Conservation (phyloP, 176 grass and related monocot species). For the Zoysia pacifica region DNA sequence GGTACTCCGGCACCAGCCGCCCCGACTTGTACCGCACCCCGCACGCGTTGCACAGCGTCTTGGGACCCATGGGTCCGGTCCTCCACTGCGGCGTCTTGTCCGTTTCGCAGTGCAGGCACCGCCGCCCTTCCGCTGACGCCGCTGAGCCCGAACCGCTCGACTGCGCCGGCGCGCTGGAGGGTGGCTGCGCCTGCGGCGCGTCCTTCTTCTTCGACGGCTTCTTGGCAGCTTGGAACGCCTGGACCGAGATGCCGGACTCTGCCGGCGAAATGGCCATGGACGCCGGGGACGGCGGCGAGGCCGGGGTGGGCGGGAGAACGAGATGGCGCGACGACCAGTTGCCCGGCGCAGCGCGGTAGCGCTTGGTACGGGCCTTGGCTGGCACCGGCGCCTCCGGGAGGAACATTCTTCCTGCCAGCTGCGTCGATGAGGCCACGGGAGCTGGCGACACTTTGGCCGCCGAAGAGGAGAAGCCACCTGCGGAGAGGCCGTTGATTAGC, state of each 20-base stretch:
- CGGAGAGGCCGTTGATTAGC: conserved; percentile 66
- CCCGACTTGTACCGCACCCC: conserved; percentile 93
- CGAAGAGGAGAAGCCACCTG: conserved; percentile 23
- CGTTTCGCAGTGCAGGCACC: conserved; percentile 89
- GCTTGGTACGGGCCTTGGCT: conserved; percentile 70
- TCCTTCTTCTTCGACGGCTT: conserved; percentile 68
- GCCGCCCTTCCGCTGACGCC: conserved; percentile 44
- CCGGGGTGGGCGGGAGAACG: conserved; percentile 40
- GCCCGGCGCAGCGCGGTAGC: conserved; percentile 49
- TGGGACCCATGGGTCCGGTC: conserved; percentile 90
- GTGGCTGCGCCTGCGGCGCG: background rate
- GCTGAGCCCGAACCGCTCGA: background rate
- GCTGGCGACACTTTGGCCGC: conserved; percentile 6
- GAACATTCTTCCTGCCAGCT: conserved; percentile 35
- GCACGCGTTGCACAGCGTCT: conserved; percentile 99
- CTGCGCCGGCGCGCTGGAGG: background rate
- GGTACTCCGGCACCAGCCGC: conserved; percentile 90
- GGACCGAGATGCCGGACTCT: conserved; percentile 41
- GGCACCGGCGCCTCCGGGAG: conserved; percentile 50
- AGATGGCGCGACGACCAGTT: conserved; percentile 72
- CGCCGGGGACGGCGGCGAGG: conserved; percentile 39
- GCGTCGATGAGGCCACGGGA: background rate
- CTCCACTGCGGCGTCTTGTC: conserved; percentile 99
- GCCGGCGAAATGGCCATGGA: conserved; percentile 57
- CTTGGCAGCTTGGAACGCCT: conserved; percentile 28